These are phyloP conservation scores for Tuber indicum DNA, from an alignment of 495 filamentous ascomycete genomes.

Conservation along the genomic window DNA sequence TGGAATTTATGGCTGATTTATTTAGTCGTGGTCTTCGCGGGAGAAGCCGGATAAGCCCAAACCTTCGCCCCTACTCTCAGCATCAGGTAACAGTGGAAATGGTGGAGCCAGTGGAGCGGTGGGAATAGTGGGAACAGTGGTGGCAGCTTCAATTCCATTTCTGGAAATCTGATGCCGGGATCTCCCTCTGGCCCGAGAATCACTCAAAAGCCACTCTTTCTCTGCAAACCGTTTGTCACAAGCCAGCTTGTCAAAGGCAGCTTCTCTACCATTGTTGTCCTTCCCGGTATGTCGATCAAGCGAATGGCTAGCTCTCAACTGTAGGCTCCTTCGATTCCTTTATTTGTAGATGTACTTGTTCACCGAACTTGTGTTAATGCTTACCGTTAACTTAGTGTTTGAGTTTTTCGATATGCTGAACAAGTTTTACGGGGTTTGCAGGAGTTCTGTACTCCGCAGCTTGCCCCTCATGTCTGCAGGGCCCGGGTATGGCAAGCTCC, in stretches of 20 bases:
- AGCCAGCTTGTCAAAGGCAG: conserved; percentile 59
- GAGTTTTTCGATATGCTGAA: conserved; percentile 43
- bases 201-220: conserved; percentile 40
- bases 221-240: conserved; percentile 43
- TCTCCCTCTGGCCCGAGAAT: conserved; percentile 33
- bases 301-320: conserved; percentile 61
- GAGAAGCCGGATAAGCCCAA: conserved; percentile 28
- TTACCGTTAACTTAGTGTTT: conserved; percentile 26
- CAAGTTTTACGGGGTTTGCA: conserved; percentile 41
- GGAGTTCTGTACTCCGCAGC: conserved; percentile 58
- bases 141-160: conserved; percentile 9
- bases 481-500: conserved; percentile 47
- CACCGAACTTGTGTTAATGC: not conserved
- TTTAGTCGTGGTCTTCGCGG: conserved; percentile 33
- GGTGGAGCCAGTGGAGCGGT: conserved; percentile 2
- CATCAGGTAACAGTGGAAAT: conserved; percentile 10
- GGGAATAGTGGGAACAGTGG: conserved; percentile 12
- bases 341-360: not conserved
- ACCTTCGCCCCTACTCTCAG: conserved; percentile 28
- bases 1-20: conserved; percentile 9
- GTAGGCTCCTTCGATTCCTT: conserved; percentile 19
- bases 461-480: conserved; percentile 69
- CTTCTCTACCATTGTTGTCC: conserved; percentile 68
- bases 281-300: conserved; percentile 66
- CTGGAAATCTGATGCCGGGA: conserved; percentile 23